Evolutionary conservation across 148 eudicot genomes (phyloP).

Genomic region (Vaccinium darrowii): DNA sequence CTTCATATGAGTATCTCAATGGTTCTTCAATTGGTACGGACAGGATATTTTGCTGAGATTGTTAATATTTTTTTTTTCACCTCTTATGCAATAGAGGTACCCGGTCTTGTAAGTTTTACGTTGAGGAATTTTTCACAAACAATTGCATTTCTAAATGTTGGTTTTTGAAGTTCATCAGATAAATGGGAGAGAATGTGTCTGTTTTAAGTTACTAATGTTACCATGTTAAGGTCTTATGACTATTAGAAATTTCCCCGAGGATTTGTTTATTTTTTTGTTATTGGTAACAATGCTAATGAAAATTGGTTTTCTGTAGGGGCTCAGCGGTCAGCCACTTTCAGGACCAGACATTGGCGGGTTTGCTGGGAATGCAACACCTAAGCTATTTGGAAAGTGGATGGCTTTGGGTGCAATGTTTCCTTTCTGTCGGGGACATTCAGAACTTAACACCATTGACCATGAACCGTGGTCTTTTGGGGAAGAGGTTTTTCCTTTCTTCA

Average conservation of each 20-base stretch:
- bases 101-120: neutral
- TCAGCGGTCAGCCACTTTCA: slow-evolving; percentile 95
- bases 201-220: neutral
- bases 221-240: neutral
- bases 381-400: slow-evolving; percentile 98
- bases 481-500: slow-evolving; percentile 52
- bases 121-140: neutral
- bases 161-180: neutral
- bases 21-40: slow-evolving; percentile 89
- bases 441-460: slow-evolving; percentile 66
- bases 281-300: neutral
- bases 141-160: neutral
- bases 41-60: neutral
- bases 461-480: slow-evolving; percentile 98
- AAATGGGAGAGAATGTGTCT: neutral
- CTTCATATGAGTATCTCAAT: slow-evolving; percentile 95
- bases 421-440: slow-evolving; percentile 95
- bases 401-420: slow-evolving; percentile 95
- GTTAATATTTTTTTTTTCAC: neutral
- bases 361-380: slow-evolving; percentile 97
- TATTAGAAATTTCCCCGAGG: neutral
- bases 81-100: neutral
- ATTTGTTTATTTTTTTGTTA: neutral
- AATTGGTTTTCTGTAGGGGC: slow-evolving; percentile 44
- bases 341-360: slow-evolving; percentile 99